phyloP scores from a whole-genome alignment of 1,139 yeast species.

The Sugiyamaella paludigena region DNA sequence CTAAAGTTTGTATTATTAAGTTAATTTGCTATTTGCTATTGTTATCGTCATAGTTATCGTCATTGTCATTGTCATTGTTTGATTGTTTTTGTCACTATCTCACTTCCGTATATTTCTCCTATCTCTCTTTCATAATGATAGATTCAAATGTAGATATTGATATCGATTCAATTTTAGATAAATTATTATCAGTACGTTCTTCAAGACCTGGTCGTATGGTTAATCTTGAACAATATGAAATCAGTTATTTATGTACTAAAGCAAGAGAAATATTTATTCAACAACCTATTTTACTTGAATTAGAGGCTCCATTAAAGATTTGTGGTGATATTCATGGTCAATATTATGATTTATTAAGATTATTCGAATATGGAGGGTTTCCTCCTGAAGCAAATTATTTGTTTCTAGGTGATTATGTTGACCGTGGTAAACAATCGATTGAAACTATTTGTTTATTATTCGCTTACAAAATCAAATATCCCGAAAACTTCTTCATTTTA shows the following conservation, averaged over 20 bases:
- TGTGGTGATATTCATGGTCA: conserved; percentile 98
- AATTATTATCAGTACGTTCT: conserved; percentile 95
- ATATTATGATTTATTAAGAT: conserved; percentile 88
- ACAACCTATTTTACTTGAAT: conserved; percentile 90
- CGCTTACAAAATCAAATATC: conserved; percentile 95
- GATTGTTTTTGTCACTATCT: too few relatives aligned
- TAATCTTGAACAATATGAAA: conserved; percentile 87
- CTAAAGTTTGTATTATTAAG: too few relatives aligned
- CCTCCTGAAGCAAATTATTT: conserved; percentile 90
- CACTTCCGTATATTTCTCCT: too few relatives aligned
- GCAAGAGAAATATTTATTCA: conserved; percentile 97
- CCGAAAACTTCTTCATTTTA: conserved; percentile 90
- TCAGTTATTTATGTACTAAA: conserved; percentile 91
- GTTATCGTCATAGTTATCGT: too few relatives aligned
- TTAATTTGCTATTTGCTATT: too few relatives aligned
- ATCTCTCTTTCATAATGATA: conserved; percentile 6
- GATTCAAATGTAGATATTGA: conserved; percentile 63
- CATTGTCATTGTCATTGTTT: too few relatives aligned
- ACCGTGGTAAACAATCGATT: conserved; percentile 94
- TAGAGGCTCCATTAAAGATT: conserved; percentile 89
- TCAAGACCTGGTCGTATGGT: conserved; percentile 98
- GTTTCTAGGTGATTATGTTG: conserved; percentile 95
- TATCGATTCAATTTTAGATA: conserved; percentile 93
- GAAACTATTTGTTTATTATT: conserved; percentile 90
- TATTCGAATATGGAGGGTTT: conserved; percentile 96